Base-by-base conservation (phyloP, 805 yeast genomes). In the Ogataea methylovora region DNA sequence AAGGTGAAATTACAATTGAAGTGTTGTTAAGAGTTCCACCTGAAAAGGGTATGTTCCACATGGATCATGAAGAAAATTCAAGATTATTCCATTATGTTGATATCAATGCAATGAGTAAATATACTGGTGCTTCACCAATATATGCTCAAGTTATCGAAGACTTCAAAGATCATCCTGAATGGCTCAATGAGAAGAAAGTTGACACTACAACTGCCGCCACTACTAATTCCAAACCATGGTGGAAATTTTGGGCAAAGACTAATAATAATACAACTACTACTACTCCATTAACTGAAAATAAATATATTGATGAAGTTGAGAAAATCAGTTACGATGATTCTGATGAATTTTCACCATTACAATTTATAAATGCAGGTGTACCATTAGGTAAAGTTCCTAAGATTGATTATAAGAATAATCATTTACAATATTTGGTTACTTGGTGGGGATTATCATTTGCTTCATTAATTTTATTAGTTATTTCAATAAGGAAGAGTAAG, bases 381-480 rank as follows among this genome's bases (percentile, higher is more conserved):
- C 98, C 98, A 9, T 55, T 92, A 9, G 98, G 95, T 1, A 77
- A 81, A 35, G 60, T 67, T 8, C 88, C 96, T n/a, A 76, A 75
- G 46, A 74, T 90, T 23, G 88, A 79, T 44, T 71, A 85, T 52
- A 77, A 82, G 40, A 92, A 92, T 56, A 86, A 87, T 52, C 98
- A 92, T 53, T 60, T 88, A 56, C 95, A 90, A 56, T 92, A 92
- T 55, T 62, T 92, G 50, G 76, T 86, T 15, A 92, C 98, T 0
- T 92, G 98, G 98, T 90, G 84, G 55, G 95, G 96, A 0, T 70
- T 90, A 28, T 76, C 87, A 2, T 48, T 83, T 27, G 72, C 84
- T 25, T 81, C 95, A 24, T 48, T 87, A 1, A 73, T 81, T 23
- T 71, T 86, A 58, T 67, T 92, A 23, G 44, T 68, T 19, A 51